Evolutionary conservation across 2,329 filamentous ascomycete species (phyloP).

Genomic region (Phyllosticta citribraziliensis): DNA sequence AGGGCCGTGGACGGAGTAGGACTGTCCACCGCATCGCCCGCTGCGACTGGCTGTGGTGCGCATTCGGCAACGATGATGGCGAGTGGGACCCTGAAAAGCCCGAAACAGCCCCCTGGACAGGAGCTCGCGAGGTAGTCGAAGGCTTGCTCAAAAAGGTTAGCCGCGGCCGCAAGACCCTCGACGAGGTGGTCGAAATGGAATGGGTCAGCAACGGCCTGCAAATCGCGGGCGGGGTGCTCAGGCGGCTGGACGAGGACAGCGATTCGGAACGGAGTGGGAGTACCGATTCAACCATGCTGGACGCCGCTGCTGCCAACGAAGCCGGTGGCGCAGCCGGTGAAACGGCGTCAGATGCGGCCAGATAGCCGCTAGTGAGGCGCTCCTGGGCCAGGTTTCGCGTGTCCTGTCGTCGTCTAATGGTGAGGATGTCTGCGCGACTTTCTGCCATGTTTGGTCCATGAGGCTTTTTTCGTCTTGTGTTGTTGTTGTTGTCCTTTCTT

Average conservation of each 20-base stretch:
- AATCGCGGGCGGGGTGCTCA: conserved; percentile 48
- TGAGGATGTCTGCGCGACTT: conserved; percentile 1
- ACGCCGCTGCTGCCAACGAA: neutral
- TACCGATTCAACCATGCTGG: neutral
- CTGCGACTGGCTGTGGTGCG: conserved; percentile 91
- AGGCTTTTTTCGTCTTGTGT: neutral
- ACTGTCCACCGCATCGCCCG: conserved; percentile 92
- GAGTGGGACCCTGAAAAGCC: conserved; percentile 70
- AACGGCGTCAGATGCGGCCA: neutral
- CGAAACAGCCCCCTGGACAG: conserved; percentile 55
- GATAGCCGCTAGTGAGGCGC: conserved; percentile 10
- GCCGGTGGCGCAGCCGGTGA: neutral
- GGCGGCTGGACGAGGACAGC: conserved; percentile 43
- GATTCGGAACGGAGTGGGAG: neutral
- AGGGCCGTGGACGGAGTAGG: conserved; percentile 60
- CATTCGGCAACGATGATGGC: conserved; percentile 72
- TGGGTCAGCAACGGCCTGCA: conserved; percentile 72
- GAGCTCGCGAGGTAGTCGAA: conserved; percentile 74
- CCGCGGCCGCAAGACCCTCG: conserved; percentile 61
- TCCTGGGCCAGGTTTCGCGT: neutral
- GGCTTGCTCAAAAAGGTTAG: conserved; percentile 73
- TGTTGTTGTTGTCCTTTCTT: conserved; percentile 1
- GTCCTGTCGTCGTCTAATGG: neutral
- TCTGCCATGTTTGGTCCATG: neutral
- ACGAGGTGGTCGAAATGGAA: conserved; percentile 58